These are phyloP conservation scores for Colletotrichum tanaceti DNA, from an alignment of 2,329 filamentous ascomycete species.

Conservation along the genomic window DNA sequence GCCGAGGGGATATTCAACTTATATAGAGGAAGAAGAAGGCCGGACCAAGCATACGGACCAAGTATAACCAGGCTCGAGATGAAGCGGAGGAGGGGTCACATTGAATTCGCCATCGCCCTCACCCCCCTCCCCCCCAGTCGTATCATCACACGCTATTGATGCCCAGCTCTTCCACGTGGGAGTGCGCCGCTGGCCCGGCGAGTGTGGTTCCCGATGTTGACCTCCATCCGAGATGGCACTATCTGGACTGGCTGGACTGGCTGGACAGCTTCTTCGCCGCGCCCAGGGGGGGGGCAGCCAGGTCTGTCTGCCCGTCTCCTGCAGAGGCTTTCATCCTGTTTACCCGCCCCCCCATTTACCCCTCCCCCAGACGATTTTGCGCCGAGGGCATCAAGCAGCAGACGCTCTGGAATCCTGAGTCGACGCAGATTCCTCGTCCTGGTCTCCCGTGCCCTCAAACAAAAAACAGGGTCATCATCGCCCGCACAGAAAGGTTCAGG, in stretches of 20 bases:
- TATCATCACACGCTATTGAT: neutral
- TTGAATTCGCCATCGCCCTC: conserved; percentile 3
- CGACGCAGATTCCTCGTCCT: too few species aligned
- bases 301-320: conserved; percentile 1
- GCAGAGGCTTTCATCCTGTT: conserved; percentile 9
- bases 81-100: conserved; percentile 7
- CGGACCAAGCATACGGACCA: neutral
- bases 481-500: neutral
- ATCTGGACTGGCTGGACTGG: neutral
- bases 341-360: too few species aligned
- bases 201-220: conserved; percentile 13
- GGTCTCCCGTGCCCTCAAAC: neutral
- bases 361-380: neutral
- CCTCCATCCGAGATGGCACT: neutral
- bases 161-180: conserved; percentile 17
- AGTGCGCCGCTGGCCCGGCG: conserved; percentile 25
- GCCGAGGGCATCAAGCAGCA: neutral
- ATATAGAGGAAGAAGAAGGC: conserved; percentile 14
- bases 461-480: too few species aligned
- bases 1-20: neutral
- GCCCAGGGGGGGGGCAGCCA: neutral
- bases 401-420: too few species aligned
- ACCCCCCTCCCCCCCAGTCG: neutral
- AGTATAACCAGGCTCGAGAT: too few species aligned
- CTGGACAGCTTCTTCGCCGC: neutral